Evolutionary conservation across 768 basidiomycete genomes (phyloP).

Genomic region (Dendrothele bispora): DNA sequence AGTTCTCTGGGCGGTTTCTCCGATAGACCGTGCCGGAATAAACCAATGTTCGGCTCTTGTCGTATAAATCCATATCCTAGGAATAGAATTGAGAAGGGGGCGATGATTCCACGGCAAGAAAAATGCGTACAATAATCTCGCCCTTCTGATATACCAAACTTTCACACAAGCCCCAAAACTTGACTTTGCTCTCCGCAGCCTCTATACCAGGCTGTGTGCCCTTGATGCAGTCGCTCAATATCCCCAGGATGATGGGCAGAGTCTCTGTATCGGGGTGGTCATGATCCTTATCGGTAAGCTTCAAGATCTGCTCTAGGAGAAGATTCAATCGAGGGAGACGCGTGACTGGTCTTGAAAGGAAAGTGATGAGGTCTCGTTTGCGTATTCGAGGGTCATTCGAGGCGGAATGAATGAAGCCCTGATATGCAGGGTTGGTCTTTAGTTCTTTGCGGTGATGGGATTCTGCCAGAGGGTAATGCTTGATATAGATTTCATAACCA

Average conservation of each 20-base stretch:
- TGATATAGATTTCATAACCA: slow-evolving; percentile 81
- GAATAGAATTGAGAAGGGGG: not conserved
- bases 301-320: slow-evolving; percentile 67
- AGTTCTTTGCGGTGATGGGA: slow-evolving; percentile 79
- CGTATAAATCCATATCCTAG: slow-evolving; percentile 82
- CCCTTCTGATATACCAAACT: slow-evolving; percentile 72
- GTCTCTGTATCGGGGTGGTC: slow-evolving; percentile 81
- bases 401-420: slow-evolving; percentile 61
- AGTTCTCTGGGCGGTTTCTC: slow-evolving; percentile 53
- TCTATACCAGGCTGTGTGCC: slow-evolving; percentile 89
- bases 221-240: slow-evolving; percentile 74
- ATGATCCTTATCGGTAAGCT: slow-evolving; percentile 59
- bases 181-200: slow-evolving; percentile 88
- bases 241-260: slow-evolving; percentile 67
- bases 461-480: slow-evolving; percentile 86
- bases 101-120: not conserved
- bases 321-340: slow-evolving; percentile 82
- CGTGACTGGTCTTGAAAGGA: slow-evolving; percentile 84
- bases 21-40: slow-evolving; percentile 66
- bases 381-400: slow-evolving; percentile 64
- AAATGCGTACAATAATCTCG: slow-evolving; percentile 70
- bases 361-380: slow-evolving; percentile 77
- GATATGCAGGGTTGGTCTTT: slow-evolving; percentile 65
- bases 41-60: slow-evolving; percentile 71
- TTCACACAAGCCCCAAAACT: slow-evolving; percentile 81